Conservation (phyloP, 495 filamentous ascomycete species). For the Corynascus novoguineensis region DNA sequence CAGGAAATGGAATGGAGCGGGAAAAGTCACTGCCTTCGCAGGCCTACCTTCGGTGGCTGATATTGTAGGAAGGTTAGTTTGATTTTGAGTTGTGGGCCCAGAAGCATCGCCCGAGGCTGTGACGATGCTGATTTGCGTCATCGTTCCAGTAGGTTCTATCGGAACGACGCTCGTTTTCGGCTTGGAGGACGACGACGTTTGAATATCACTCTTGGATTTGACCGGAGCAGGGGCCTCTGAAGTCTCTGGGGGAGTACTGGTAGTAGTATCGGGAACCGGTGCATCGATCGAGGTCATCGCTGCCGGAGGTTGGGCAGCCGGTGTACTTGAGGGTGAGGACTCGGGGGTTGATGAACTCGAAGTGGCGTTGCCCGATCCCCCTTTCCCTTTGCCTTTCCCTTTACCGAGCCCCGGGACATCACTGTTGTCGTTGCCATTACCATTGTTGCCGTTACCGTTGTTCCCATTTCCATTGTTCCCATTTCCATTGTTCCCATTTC, state of each 20-base stretch:
- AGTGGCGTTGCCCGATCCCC: background rate
- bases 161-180: too few species aligned
- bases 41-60: background rate
- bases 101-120: too few species aligned
- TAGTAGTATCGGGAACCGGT: background rate
- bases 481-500: background rate
- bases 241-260: too few species aligned
- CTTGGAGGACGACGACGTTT: too few species aligned
- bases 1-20: too few species aligned
- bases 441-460: background rate
- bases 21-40: too few species aligned
- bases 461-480: background rate
- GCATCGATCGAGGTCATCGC: background rate
- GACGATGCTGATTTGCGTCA: too few species aligned
- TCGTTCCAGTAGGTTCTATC: too few species aligned
- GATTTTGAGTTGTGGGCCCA: too few species aligned
- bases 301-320: background rate
- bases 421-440: background rate
- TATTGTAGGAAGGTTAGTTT: background rate
- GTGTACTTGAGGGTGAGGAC: background rate
- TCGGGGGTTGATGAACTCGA: background rate
- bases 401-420: background rate
- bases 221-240: too few species aligned
- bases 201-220: too few species aligned
- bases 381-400: background rate